Conservation (phyloP, 495 filamentous ascomycete genomes). For the Penicillium argentinense region DNA sequence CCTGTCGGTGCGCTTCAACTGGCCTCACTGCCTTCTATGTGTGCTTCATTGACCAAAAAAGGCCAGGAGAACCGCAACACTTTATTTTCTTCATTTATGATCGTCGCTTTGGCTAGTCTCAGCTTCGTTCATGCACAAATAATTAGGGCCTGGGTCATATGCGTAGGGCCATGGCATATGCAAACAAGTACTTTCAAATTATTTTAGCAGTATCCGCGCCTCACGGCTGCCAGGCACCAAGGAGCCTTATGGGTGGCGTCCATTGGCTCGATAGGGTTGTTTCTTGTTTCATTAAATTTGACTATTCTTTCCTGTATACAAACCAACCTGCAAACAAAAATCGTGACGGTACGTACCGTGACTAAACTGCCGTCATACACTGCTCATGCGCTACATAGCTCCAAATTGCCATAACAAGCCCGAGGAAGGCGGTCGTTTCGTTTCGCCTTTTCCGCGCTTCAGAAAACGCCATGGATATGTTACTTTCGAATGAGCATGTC, state of each 20-base stretch:
- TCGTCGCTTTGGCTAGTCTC: constrained; percentile 4
- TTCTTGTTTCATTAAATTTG: constrained; percentile 8
- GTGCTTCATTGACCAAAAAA: constrained; percentile 5
- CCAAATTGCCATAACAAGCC: constrained; percentile 7
- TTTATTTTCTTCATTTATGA: constrained; percentile 9
- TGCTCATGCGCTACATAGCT: constrained; percentile 7
- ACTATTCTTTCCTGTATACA: constrained; percentile 10
- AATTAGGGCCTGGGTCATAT: constrained; percentile 6
- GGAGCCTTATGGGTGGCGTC: constrained; percentile 8
- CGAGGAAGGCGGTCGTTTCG: constrained; percentile 6
- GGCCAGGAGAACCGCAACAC: constrained; percentile 5
- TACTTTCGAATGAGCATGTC: constrained; percentile 7
- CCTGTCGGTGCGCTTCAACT: constrained; percentile 6
- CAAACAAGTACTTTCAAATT: constrained; percentile 8
- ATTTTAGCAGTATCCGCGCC: constrained; percentile 2
- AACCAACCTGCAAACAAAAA: constrained; percentile 6
- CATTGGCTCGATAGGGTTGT: constrained; percentile 7
- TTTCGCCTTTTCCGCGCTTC: constrained; percentile 3
- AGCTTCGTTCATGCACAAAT: constrained; percentile 5
- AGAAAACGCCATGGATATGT: neutral
- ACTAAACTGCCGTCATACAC: constrained; percentile 3
- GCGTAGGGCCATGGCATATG: constrained; percentile 7
- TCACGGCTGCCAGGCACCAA: constrained; percentile 7
- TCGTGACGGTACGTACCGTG: constrained; percentile 8
- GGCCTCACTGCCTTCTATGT: neutral